Evolutionary conservation across 768 basidiomycete genomes (phyloP), one percentile per base, ranked within the genome.

Genomic region (Tylopilus balloui): DNA sequence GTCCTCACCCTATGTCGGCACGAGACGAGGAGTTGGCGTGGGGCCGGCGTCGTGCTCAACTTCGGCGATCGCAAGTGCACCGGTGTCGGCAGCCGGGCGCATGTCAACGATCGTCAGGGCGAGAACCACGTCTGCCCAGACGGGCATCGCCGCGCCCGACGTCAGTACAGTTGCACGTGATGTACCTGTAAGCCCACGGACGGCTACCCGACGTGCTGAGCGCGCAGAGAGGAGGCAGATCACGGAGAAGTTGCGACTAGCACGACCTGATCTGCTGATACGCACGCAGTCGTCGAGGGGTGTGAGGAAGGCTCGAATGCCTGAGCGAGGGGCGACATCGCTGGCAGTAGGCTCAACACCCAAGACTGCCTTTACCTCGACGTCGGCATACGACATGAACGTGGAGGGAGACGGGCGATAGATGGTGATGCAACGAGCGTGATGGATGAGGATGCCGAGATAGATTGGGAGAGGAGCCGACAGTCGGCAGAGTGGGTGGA

Each of bases 241-340:
- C 34, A 72, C 72, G 1, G 72, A 76, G 31, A 72, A 70, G 28
- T 62, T 81, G 14, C 69, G 72, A 4, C 58, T 56, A 13, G 76
- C 75, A 11, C 71, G 73, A 23, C 79, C 78, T 3, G 70, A 75
- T 45, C 67, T 72, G 8, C 70, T 73, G 2, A 58, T 59, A 7
- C 56, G 66, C 3, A 39, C 41, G 6, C 68, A 64, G 43, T 56
- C 63, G 10, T 63, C 64, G 13, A 59, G 52, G 41, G 48, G 62
- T 13, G 35, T 58, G 17, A 61, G 53, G 14, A 15, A 17, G 47
- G 55, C 10, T 42, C 25, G 23, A 8, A 13, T 2, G 20, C 41
- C 50, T 15, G 49, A 39, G 13, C 57, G 43, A 24, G 14, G 2
- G 15, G 12, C 4, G 4, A 17, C 6, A 13, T 15, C 42, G 11